Base-by-base conservation (phyloP, 768 basidiomycete species). In the Russula ochroleuca region DNA sequence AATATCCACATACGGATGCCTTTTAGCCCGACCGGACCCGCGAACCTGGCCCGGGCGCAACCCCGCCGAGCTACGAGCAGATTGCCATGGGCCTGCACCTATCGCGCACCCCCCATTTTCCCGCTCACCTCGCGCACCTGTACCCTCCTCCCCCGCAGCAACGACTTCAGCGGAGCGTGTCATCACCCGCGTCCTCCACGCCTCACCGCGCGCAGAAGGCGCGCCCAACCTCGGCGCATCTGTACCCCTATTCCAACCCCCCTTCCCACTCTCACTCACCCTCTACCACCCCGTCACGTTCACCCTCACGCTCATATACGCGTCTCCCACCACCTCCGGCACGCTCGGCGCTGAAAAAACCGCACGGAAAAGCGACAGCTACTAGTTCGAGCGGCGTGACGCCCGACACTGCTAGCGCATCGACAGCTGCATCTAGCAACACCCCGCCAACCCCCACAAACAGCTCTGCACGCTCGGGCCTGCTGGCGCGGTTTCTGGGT, bases 21-120 rank as follows among this genome's bases (percentile, higher is more conserved):
- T 13, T 28, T 5, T 23, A 64, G 63, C 21, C 51, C 21, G 58
- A 78, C 62, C 77, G 73, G 66, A 72, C 75, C 57, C 80, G 75
- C 63, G 70, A 75, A 64, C 72, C 71, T 53, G 77, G 79, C 65
- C 72, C 79, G 33, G 66, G 78, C 31, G 62, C 76, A 28, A 71
- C 76, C 23, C 83, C 81, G 17, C 88, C 88, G 1, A 86, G 84
- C 52, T 80, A 88, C 45, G 84, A 87, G 69, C 88, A 90, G 74
- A 90, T 90, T 64, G 85, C 86, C 15, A 90, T 90, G 87, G 88
- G 88, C 21, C 78, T 90, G 25, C 88, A 90, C 72, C 76, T 87
- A 35, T 90, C 88, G 7, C 83, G 86, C 41, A 90, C 88, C 1
- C 88, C 88, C 4, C 88, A 90, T 71, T 74, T 90, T 33, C 80